These are phyloP conservation scores for Paraleonurus japonicus DNA, from an alignment of 257 asterid genomes.

Conservation along the genomic window DNA sequence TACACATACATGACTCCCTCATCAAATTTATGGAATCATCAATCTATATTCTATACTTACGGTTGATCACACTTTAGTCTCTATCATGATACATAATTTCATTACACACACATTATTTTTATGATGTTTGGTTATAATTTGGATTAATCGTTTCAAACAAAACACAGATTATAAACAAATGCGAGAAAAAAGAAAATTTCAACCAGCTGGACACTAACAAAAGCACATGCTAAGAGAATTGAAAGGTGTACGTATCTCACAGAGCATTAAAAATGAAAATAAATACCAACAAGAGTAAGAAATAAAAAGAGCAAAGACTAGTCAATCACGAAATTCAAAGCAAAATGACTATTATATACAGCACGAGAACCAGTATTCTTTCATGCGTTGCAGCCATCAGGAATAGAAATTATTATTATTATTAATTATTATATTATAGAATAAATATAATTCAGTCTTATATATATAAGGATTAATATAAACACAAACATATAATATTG, in stretches of 20 bases:
- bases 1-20: no score
- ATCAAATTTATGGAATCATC: no score
- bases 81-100: neutral
- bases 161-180: neutral
- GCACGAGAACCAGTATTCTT: neutral
- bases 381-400: slow-evolving; percentile 11
- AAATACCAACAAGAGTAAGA: neutral
- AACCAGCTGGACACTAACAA: slow-evolving; percentile 14
- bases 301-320: slow-evolving; percentile 33
- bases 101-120: neutral
- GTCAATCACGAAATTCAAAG: slow-evolving; percentile 39
- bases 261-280: slow-evolving; percentile 21
- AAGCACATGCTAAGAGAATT: slow-evolving; percentile 26
- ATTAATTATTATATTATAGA: no score
- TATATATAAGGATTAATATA: no score
- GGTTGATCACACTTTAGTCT: neutral
- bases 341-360: neutral
- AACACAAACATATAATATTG: neutral
- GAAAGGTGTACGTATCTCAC: slow-evolving; percentile 24
- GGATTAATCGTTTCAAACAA: neutral
- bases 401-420: no score
- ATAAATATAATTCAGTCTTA: no score
- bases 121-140: neutral
- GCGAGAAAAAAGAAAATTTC: neutral
- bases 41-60: no score